Conservation (phyloP, 2,329 filamentous ascomycete species). For the Neonectria magnoliae region DNA sequence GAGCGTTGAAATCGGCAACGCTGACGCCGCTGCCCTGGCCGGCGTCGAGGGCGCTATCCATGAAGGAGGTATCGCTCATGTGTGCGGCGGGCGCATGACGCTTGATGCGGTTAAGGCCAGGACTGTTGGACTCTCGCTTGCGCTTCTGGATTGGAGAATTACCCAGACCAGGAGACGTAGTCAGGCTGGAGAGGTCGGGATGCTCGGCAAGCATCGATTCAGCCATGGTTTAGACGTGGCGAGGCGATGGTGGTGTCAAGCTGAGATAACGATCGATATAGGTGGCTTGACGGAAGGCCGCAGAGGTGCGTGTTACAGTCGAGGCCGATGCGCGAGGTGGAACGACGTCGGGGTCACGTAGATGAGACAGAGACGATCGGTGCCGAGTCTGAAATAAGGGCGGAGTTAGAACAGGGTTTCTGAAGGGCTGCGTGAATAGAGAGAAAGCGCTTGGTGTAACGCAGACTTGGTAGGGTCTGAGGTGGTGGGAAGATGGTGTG, state of each 20-base stretch:
- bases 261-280: slow-evolving; percentile 5
- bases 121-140: slow-evolving; percentile 64
- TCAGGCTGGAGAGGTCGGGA: slow-evolving; percentile 55
- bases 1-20: slow-evolving; percentile 65
- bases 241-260: slow-evolving; percentile 3
- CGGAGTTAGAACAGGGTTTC: slow-evolving; percentile 35
- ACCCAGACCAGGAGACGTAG: slow-evolving; percentile 51
- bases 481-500: neutral
- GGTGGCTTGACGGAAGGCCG: slow-evolving; percentile 23
- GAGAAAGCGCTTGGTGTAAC: slow-evolving; percentile 8
- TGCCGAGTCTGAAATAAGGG: slow-evolving; percentile 35
- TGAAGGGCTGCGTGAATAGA: neutral
- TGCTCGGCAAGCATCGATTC: slow-evolving; percentile 59
- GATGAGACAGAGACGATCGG: slow-evolving; percentile 34
- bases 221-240: slow-evolving; percentile 53
- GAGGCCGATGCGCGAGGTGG: slow-evolving; percentile 22
- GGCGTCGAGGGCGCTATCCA: slow-evolving; percentile 62
- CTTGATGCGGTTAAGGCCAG: slow-evolving; percentile 61
- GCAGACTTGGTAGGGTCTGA: neutral
- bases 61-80: slow-evolving; percentile 63
- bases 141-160: slow-evolving; percentile 55
- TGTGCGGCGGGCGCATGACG: slow-evolving; percentile 57
- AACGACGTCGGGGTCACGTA: slow-evolving; percentile 36
- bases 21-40: slow-evolving; percentile 54
- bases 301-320: slow-evolving; percentile 18